Evolutionary conservation across 139 green algal genomes (phyloP).

Genomic region (Chlorella sp.): DNA sequence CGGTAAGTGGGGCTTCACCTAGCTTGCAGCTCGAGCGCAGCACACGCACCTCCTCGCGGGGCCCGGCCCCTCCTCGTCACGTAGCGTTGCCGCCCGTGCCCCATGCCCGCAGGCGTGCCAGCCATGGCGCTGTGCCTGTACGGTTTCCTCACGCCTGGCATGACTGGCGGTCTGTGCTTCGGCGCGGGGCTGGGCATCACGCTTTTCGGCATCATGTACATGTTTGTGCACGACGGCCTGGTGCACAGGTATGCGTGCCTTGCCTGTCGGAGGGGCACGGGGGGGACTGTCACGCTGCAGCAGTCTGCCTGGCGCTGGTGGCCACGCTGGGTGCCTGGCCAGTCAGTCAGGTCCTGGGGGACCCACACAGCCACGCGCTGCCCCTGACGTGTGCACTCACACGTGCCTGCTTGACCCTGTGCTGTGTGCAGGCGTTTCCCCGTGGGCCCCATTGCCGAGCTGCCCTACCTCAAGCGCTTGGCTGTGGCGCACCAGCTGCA

Average conservation of each 20-base stretch:
- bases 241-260: constrained; percentile 60
- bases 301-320: no score
- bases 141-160: constrained; percentile 78
- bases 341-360: no score
- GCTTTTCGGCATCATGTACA: constrained; percentile 95
- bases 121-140: constrained; percentile 86
- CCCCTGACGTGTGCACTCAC: no score
- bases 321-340: no score
- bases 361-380: no score
- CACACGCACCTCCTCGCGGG: neutral
- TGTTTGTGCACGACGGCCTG: constrained; percentile 98
- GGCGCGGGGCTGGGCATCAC: constrained; percentile 94
- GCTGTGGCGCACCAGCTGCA: constrained; percentile 91
- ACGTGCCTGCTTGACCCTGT: no score
- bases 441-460: constrained; percentile 82
- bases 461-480: constrained; percentile 84
- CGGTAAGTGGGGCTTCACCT: neutral
- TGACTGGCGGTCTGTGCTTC: constrained; percentile 77
- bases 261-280: no score
- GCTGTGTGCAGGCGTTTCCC: constrained; percentile 77
- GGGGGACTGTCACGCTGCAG: no score
- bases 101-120: constrained; percentile 69
- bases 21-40: neutral
- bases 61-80: neutral
- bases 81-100: neutral